These are phyloP conservation scores for Trichoderma polysporum DNA, from an alignment of 2,329 filamentous ascomycete species.

Conservation along the genomic window DNA sequence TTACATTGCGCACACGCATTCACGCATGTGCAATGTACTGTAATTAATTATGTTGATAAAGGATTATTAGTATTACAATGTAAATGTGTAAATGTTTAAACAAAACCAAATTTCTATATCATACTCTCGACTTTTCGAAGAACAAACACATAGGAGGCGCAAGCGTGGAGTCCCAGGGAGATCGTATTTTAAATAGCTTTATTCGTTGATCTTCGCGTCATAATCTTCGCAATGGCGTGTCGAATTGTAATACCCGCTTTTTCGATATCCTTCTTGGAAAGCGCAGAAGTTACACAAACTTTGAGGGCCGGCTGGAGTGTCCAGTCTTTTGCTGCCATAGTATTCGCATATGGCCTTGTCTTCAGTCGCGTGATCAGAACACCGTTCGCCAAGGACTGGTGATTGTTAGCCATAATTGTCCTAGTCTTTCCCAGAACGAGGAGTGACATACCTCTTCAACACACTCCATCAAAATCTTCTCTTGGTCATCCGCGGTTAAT, in stretches of 20 bases:
- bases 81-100: neutral
- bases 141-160: neutral
- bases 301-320: slow-evolving; percentile 80
- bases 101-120: neutral
- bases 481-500: slow-evolving; percentile 73
- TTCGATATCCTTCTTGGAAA: slow-evolving; percentile 93
- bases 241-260: slow-evolving; percentile 85
- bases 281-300: slow-evolving; percentile 81
- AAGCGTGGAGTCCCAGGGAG: neutral
- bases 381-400: slow-evolving; percentile 76
- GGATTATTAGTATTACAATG: neutral
- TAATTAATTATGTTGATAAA: neutral
- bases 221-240: slow-evolving; percentile 90
- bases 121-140: neutral
- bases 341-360: slow-evolving; percentile 64
- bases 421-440: neutral
- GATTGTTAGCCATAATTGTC: neutral
- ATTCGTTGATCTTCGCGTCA: slow-evolving; percentile 62
- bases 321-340: slow-evolving; percentile 66
- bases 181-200: slow-evolving; percentile 27
- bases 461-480: slow-evolving; percentile 80
- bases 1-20: neutral
- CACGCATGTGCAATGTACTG: neutral
- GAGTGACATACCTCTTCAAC: slow-evolving; percentile 80
- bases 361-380: slow-evolving; percentile 88